Base-by-base conservation (phyloP, 306 rosid genomes). In the Psophocarpus tetragonolobus region DNA sequence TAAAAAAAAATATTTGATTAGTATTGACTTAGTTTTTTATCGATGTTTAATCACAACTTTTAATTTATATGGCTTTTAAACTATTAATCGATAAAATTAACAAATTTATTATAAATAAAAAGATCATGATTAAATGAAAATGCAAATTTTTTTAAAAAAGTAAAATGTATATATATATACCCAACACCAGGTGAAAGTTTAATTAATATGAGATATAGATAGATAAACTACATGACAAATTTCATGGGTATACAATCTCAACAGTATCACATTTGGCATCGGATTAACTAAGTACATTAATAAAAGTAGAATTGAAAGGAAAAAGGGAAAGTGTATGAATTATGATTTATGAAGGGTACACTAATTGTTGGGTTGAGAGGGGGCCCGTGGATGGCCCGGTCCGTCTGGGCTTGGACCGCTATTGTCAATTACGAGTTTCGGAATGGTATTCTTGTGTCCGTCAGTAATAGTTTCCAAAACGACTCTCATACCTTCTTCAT, bases 381-480 rank as follows among this genome's bases (percentile, higher is more conserved):
- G 7, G 18, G 15, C 5, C 9, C 1, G 26, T 21, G 12, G 3
- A 23, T 86, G 89, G 3, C 92, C 92, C 12, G 24, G 68, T 42
- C 90, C 89, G 1, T 81, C 80, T 9, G 81, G 78, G 73, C 87
- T 44, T 60, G 90, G 92, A 53, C 94, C 94, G 0, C 57, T 20
- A 15, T 4, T 1, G 29, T 66, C 41, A 20, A 71, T 45, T 65
- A n/a, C 61, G 6, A 9, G 64, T 15, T 36, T 30, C 21, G 33
- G 42, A 53, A 6, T 66, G 14, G 15, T 3, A 53, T 38, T 74
- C 42, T 65, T 68, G 27, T 53, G 11, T 54, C 7, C 29, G 27
- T 67, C 75, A 21, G 42, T 65, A 21, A 26, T 60, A 65, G 42
- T 53, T 21, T 82, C 44, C 30, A 73, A 13, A 47, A 77, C 4